Conservation (phyloP, 495 filamentous ascomycete species). For the Tuber calosporum region DNA sequence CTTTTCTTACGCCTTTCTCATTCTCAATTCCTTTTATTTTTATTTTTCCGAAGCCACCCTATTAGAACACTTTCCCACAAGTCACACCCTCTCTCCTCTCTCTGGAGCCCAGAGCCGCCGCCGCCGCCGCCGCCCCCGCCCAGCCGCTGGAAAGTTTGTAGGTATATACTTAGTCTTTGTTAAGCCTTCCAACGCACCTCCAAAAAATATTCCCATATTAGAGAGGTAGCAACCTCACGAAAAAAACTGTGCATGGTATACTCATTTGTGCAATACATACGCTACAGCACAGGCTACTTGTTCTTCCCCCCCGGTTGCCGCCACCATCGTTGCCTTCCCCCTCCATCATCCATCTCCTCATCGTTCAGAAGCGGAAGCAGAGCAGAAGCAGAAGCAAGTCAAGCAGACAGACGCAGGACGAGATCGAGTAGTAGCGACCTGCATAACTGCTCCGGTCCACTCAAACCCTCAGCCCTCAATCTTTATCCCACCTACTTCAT, state of each 20-base stretch:
- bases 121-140: background rate
- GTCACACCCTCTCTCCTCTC: background rate
- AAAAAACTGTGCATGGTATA: slow-evolving; percentile 2
- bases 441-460: slow-evolving; percentile 40
- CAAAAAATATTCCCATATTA: background rate
- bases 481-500: slow-evolving; percentile 13
- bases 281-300: background rate
- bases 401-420: slow-evolving; percentile 28
- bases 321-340: background rate
- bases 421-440: slow-evolving; percentile 36
- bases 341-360: slow-evolving; percentile 5
- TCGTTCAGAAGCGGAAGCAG: slow-evolving; percentile 20
- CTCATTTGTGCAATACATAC: slow-evolving; percentile 1
- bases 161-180: slow-evolving; percentile 5
- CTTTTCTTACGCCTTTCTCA: background rate
- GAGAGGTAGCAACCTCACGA: background rate
- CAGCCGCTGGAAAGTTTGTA: background rate
- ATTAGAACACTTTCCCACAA: background rate
- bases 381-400: slow-evolving; percentile 35
- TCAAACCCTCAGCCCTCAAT: slow-evolving; percentile 38
- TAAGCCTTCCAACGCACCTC: slow-evolving; percentile 1
- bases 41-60: background rate
- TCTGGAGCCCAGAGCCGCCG: background rate
- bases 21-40: background rate
- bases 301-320: background rate